Conservation (phyloP, 305 asterid genomes). For the Caryopteris hybrid region DNA sequence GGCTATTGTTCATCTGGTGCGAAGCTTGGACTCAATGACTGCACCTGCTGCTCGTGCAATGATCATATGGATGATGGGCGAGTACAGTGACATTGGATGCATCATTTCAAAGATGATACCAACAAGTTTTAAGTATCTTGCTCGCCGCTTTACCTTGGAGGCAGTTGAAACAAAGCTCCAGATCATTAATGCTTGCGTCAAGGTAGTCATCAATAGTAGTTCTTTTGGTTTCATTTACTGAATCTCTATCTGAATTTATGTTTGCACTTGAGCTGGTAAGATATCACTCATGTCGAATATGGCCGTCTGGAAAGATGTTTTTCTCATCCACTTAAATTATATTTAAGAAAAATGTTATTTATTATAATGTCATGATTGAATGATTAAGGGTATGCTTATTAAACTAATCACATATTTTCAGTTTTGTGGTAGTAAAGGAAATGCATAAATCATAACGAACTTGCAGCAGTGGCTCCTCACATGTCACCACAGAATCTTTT, state of each 20-base stretch:
- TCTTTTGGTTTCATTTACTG: conserved; percentile 1
- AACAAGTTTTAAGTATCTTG: conserved; percentile 64
- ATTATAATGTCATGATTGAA: not conserved
- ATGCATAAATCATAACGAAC: not conserved
- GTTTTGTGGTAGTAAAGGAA: not conserved
- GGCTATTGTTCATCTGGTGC: conserved; percentile 76
- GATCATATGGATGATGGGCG: conserved; percentile 97
- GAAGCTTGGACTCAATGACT: conserved; percentile 69
- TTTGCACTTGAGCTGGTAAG: conserved; percentile 3
- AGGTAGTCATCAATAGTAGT: conserved; percentile 42
- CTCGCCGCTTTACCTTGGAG: conserved; percentile 63
- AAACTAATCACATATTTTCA: not conserved
- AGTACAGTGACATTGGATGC: conserved; percentile 58
- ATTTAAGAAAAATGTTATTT: not conserved
- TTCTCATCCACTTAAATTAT: conserved; percentile 3
- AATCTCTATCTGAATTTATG: not conserved
- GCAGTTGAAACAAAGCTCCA: conserved; percentile 80
- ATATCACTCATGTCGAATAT: conserved; percentile 5
- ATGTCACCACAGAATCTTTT: not conserved
- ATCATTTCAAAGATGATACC: conserved; percentile 67
- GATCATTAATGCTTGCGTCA: conserved; percentile 76
- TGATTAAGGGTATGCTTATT: not conserved
- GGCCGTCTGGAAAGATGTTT: not conserved
- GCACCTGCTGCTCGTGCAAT: conserved; percentile 86
- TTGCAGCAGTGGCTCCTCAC: not conserved